A percentile compares a stretch with the other conserved stretches of the same genome.
Conservation (phyloP, 768 basidiomycete genomes). For the Kwoniella heveanensis region DNA sequence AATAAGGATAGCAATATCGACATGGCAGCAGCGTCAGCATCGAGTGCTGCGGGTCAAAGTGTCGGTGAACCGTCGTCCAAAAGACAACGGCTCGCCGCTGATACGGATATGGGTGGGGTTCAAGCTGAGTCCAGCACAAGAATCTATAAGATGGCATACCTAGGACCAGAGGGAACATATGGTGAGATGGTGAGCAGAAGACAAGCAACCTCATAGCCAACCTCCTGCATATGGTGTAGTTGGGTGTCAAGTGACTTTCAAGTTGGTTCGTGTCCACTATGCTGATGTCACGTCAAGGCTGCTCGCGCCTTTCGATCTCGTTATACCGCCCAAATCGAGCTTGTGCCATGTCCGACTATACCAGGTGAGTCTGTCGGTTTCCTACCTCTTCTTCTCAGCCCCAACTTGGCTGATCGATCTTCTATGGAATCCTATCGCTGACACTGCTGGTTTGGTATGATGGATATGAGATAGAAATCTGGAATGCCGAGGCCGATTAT, state of each 20-base stretch:
- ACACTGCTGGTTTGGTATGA: too few relatives aligned
- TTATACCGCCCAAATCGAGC: conserved; percentile 14
- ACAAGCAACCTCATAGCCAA: too few relatives aligned
- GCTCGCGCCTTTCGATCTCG: conserved; percentile 25
- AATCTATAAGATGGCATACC: conserved; percentile 33
- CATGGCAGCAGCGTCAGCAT: neutral
- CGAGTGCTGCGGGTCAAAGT: too few relatives aligned
- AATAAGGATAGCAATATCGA: too few relatives aligned
- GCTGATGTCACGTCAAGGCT: conserved; percentile 30
- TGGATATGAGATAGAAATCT: conserved; percentile 7
- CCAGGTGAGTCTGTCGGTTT: conserved; percentile 21
- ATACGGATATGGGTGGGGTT: neutral
- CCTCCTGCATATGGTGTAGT: too few relatives aligned
- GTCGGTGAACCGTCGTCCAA: conserved; percentile 13
- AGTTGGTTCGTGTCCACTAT: too few relatives aligned
- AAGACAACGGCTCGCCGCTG: neutral
- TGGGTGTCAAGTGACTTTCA: too few relatives aligned
- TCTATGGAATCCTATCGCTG: too few relatives aligned
- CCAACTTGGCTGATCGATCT: neutral
- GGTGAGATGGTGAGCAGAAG: conserved; percentile 41
- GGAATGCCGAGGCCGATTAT: conserved; percentile 24
- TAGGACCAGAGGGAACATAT: conserved; percentile 49
- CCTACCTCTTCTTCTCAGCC: neutral
- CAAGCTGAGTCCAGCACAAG: neutral
- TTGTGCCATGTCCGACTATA: conserved; percentile 41